Evolutionary conservation across 2,329 filamentous ascomycete genomes (phyloP).

Genomic region (Cladosporium velox): DNA sequence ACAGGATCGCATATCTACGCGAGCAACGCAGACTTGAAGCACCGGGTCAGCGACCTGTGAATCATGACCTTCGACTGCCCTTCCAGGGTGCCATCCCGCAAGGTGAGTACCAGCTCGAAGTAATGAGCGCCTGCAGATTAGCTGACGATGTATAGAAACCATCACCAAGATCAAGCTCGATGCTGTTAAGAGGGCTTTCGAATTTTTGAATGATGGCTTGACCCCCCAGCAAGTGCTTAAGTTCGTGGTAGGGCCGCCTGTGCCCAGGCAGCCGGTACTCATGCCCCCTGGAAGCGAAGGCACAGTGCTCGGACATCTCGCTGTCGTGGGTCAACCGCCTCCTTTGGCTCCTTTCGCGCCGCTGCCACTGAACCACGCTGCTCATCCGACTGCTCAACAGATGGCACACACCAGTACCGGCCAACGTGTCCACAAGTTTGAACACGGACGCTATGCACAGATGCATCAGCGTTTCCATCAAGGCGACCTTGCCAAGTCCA

Average conservation of each 20-base stretch:
- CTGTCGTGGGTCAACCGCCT: neutral
- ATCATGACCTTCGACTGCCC: neutral
- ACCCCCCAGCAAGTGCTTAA: neutral
- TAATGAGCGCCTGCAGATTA: neutral
- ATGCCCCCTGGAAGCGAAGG: neutral
- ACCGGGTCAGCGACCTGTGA: neutral
- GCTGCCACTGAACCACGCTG: neutral
- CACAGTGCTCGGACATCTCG: neutral
- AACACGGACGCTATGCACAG: neutral
- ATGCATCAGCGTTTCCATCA: conserved; percentile 8
- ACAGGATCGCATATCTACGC: neutral
- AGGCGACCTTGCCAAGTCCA: neutral
- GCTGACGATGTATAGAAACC: neutral
- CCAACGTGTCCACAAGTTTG: neutral
- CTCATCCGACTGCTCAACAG: neutral
- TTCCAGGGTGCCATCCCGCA: neutral
- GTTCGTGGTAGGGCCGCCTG: neutral
- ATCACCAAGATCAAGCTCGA: conserved; percentile 2
- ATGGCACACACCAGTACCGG: neutral
- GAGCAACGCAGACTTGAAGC: neutral
- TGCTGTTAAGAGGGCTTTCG: neutral
- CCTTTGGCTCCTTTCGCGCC: neutral
- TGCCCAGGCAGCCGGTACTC: neutral
- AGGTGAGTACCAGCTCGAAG: neutral
- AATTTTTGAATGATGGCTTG: neutral